Base-by-base conservation (phyloP, 257 asterid species). In the Lantana camara region DNA sequence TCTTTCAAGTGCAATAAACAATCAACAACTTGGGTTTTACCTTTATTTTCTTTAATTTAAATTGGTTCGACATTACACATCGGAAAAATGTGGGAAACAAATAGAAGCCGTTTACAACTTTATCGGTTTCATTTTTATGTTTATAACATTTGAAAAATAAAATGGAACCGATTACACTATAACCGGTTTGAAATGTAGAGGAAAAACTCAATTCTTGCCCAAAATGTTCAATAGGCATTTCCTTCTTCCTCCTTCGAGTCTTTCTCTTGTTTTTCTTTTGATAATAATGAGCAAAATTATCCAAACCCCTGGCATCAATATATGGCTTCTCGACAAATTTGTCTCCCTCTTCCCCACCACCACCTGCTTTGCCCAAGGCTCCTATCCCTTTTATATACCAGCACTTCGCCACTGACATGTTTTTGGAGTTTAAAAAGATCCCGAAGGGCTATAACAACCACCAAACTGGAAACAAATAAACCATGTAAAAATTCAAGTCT, bases 301-400 rank as follows among this genome's bases (percentile, higher is more conserved):
- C 70, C 21, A 66, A 75, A 73, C 77, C 70, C 82, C 67, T 12
- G 82, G 79, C 30, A 82, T 70, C 56, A 68, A 35, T 38, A 38
- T 57, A 19, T 53, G 67, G 50, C 72, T 73, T 2, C 75, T 53
- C 27, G 47, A 38, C 69, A 37, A 55, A 64, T 53, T 41, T 5
- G 38, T 45, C 62, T 79, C 85, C 52, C 65, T 75, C 75, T 57
- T 85, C 62, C 94, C 97, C 5, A 93, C 97, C 64, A 75, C 77
- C 70, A 93, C 99, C 64, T 79, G 87, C 81, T 69, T 90, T 15
- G 97, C 99, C 97, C 97, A 75, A 93, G 64, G 79, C 99, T 93
- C 71, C 96, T 82, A 72, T 93, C 99, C 73, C 97, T 85, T 73
- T 73, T 85, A 65, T 89, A 91, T 42, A 90, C 64, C 69, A 84